Evolutionary conservation across 108 stramenopile genomes (phyloP).

Genomic region (Discostella stelligeroides): DNA sequence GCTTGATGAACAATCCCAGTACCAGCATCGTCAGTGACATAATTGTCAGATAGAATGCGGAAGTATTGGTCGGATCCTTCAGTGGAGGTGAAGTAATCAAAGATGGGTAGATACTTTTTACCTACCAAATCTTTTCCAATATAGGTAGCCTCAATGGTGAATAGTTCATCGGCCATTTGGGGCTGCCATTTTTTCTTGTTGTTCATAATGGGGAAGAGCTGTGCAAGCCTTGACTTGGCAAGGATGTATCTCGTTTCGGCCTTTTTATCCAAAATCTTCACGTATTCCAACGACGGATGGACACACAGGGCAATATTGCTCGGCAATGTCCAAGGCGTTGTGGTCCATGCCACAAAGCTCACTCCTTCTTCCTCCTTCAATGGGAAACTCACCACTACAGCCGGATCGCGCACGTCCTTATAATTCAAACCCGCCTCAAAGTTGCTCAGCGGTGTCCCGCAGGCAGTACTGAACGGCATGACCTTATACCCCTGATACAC

Average conservation of each 20-base stretch:
- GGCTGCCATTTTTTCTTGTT: conserved; percentile 97
- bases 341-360: conserved; percentile 95
- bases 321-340: conserved; percentile 99
- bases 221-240: conserved; percentile 84
- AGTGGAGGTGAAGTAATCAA: conserved; percentile 83
- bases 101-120: conserved; percentile 90
- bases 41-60: conserved; percentile 89
- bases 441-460: conserved; percentile 96
- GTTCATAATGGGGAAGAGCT: conserved; percentile 93
- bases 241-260: conserved; percentile 83
- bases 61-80: conserved; percentile 68
- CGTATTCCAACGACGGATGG: conserved; percentile 90
- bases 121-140: conserved; percentile 92
- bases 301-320: conserved; percentile 97
- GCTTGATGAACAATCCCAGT: conserved; percentile 99
- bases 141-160: conserved; percentile 70
- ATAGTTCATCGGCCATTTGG: conserved; percentile 83
- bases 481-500: conserved; percentile 99
- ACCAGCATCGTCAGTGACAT: conserved; percentile 98
- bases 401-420: conserved; percentile 97
- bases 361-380: conserved; percentile 78
- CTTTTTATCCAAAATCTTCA: conserved; percentile 91
- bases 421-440: conserved; percentile 99
- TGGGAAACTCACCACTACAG: conserved; percentile 97
- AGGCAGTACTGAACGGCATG: conserved; percentile 98